phyloP scores from a whole-genome alignment of 1,139 yeast genomes.

The Debaryomycetaceae sp. region DNA sequence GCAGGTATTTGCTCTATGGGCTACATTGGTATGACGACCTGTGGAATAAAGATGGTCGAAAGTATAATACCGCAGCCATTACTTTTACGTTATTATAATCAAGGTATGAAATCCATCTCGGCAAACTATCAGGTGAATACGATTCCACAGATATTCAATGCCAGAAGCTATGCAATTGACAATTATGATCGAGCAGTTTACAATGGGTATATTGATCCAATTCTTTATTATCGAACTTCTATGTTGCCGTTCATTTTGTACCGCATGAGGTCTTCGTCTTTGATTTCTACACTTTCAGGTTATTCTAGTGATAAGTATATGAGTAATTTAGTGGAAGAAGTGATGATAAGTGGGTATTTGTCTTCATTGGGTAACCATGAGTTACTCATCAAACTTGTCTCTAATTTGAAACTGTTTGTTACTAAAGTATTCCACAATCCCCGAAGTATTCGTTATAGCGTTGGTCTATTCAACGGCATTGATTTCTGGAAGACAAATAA shows the following conservation, averaged over 20 bases:
- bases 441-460: conserved; percentile 1
- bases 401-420: conserved; percentile 9
- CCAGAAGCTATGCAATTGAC: conserved; percentile 21
- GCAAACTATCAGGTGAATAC: conserved; percentile 13
- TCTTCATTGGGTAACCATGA: conserved; percentile 41
- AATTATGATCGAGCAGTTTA: conserved; percentile 32
- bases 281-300: conserved; percentile 26
- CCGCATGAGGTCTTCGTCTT: conserved; percentile 38
- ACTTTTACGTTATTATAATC: conserved; percentile 14
- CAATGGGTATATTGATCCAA: conserved; percentile 37
- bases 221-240: conserved; percentile 40
- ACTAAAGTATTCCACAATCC: conserved; percentile 4
- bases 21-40: conserved; percentile 38
- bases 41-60: conserved; percentile 41
- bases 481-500: conserved; percentile 30
- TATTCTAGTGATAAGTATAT: conserved; percentile 9
- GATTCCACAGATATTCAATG: conserved; percentile 17
- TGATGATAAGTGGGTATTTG: conserved; percentile 35
- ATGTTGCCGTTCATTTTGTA: conserved; percentile 39
- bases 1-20: conserved; percentile 44
- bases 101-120: conserved; percentile 2
- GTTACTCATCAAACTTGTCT: conserved; percentile 17
- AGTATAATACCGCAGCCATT: conserved; percentile 35
- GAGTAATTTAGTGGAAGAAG: conserved; percentile 29
- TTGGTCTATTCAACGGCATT: conserved; percentile 17